phyloP scores from a whole-genome alignment of 2,329 filamentous ascomycete genomes.

The Macrophomina tecta region DNA sequence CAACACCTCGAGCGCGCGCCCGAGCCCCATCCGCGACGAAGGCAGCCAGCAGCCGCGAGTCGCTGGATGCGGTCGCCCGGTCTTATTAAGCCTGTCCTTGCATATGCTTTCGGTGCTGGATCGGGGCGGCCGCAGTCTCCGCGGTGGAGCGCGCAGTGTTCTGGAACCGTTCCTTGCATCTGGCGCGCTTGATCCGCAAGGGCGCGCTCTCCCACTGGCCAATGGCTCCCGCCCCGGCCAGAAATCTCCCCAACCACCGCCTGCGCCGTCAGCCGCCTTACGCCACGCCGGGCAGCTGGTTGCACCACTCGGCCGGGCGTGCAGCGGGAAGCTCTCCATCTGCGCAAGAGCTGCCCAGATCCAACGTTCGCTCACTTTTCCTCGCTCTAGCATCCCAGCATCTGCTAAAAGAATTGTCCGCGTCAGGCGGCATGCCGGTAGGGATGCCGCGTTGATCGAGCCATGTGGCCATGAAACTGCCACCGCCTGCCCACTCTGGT shows the following conservation, averaged over 20 bases:
- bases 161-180: conserved; percentile 30
- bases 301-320: conserved; percentile 1
- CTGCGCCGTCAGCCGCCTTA: conserved; percentile 5
- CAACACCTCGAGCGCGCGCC: neutral
- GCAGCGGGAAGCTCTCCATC: conserved; percentile 16
- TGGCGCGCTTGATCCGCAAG: conserved; percentile 24
- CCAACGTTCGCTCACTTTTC: conserved; percentile 10
- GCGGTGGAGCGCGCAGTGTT: conserved; percentile 12
- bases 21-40: neutral
- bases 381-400: neutral
- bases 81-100: conserved; percentile 14
- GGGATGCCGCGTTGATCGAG: neutral
- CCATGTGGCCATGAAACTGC: conserved; percentile 24
- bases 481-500: conserved; percentile 3
- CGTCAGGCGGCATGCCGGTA: conserved; percentile 9
- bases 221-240: conserved; percentile 3
- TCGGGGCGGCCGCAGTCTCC: conserved; percentile 19
- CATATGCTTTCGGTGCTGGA: conserved; percentile 24
- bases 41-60: conserved; percentile 8
- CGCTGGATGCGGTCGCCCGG: conserved; percentile 12
- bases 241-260: conserved; percentile 11
- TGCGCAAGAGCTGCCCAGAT: conserved; percentile 4
- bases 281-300: conserved; percentile 21
- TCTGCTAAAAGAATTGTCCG: conserved; percentile 3
- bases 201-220: conserved; percentile 18